Evolutionary conservation across 2,329 filamentous ascomycete genomes (phyloP), one percentile per base, ranked within the genome.

Genomic region (Claviceps spartinae): DNA sequence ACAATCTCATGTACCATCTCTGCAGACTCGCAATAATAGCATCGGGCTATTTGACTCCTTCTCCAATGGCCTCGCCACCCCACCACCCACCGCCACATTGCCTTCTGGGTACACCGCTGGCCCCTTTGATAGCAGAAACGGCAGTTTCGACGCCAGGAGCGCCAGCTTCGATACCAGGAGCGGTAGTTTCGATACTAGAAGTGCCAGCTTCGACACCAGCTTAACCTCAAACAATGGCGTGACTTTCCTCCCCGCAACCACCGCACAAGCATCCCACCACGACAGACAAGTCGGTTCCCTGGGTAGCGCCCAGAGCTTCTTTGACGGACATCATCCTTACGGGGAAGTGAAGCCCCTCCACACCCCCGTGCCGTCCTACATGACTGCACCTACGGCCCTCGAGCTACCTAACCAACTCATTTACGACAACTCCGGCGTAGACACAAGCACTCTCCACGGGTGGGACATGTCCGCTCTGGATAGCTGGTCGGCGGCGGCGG

Each of bases 31-130:
- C 30, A 66, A 61, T 53, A 66, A 60, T 44, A 59, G 62, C 22
- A 59, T 70, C 37, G 67, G 66, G 38, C 62, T 78, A 26, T 68
- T 78, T 22, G 75, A 78, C 55, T 68, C 68, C n/a, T 77, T 75
- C 55, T 65, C 71, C 20, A 70, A 72, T 54, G 77, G 75, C 2
- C 72, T 81, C 18, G 72, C 72, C 30, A 81, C 79, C 5, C 78
- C 79, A 24, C 78, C 78, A 3, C 77, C 75, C 4, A 76, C 73
- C 2, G 77, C 75, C 1, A 71, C 71, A 1, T 63, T 81, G 14
- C 70, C 74, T 24, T 68, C 68, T 40, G 69, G 71, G 0, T 76
- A 75, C 57, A 67, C 71, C 43, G 60, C 65, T 8, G 48, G 43
- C 7, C 49, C 44, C 11, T 54, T 53, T 42, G 53, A 54, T 18